Evolutionary conservation across 768 basidiomycete genomes (phyloP).

Genomic region (Psilocybe azurescens): DNA sequence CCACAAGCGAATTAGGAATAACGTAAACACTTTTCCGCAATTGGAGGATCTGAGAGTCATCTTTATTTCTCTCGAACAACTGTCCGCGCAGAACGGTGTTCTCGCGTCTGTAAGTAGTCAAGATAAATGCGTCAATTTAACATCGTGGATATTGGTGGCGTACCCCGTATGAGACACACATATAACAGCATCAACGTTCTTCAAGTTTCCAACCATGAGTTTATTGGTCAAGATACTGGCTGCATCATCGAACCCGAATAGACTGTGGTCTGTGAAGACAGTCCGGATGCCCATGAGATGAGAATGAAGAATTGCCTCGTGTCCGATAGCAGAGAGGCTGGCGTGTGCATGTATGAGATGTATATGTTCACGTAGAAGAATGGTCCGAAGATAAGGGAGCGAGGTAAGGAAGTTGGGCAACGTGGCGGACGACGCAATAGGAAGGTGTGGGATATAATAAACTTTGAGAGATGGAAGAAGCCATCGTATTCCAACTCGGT

Average conservation of each 20-base stretch:
- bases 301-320: conserved; percentile 91
- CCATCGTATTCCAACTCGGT: conserved; percentile 90
- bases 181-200: conserved; percentile 92
- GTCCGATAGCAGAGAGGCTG: conserved; percentile 85
- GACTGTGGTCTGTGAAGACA: conserved; percentile 95
- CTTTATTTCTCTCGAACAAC: conserved; percentile 60
- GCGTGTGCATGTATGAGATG: conserved; percentile 93
- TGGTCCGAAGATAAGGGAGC: conserved; percentile 89
- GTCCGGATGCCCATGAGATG: conserved; percentile 87
- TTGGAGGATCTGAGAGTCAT: conserved; percentile 46
- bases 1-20: conserved; percentile 91
- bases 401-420: conserved; percentile 94
- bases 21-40: conserved; percentile 78
- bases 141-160: conserved; percentile 23
- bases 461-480: conserved; percentile 87
- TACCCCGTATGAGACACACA: conserved; percentile 98
- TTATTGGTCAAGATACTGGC: conserved; percentile 98
- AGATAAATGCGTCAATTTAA: not conserved
- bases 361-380: conserved; percentile 85
- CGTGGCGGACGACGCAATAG: conserved; percentile 91
- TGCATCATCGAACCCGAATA: conserved; percentile 97
- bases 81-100: conserved; percentile 92
- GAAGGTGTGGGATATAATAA: conserved; percentile 90
- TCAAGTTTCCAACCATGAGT: conserved; percentile 82
- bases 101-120: conserved; percentile 71